Conservation (phyloP, 306 rosid genomes). For the Prunus campanulata region DNA sequence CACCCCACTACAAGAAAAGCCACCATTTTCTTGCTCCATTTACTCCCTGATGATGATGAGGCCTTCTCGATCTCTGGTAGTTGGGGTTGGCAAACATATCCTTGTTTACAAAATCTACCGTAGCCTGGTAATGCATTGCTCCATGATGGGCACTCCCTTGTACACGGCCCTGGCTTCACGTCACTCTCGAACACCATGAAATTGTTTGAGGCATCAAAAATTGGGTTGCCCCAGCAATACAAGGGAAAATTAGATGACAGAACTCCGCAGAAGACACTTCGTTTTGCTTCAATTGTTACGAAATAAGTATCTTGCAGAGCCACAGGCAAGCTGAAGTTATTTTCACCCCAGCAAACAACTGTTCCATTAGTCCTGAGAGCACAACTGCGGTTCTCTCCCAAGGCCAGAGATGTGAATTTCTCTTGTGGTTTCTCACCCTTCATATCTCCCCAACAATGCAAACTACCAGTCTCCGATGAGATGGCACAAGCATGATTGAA, state of each 20-base stretch:
- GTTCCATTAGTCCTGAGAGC: conserved; percentile 37
- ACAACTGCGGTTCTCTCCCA: conserved; percentile 71
- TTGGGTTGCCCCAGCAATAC: conserved; percentile 67
- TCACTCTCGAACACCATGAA: conserved; percentile 34
- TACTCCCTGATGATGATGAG: conserved; percentile 3
- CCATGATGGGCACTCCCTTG: conserved; percentile 27
- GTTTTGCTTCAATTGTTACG: conserved; percentile 52
- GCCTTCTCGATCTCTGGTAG: too few species aligned
- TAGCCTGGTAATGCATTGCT: conserved; percentile 25
- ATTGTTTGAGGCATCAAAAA: conserved; percentile 27
- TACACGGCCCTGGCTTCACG: conserved; percentile 79
- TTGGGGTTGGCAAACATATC: conserved; percentile 37
- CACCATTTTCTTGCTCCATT: conserved; percentile 60
- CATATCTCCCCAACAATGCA: conserved; percentile 68
- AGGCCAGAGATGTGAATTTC: conserved; percentile 57
- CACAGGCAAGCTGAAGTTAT: conserved; percentile 53
- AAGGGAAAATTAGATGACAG: conserved; percentile 35
- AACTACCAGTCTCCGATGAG: conserved; percentile 11
- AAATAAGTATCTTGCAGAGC: conserved; percentile 32
- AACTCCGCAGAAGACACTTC: conserved; percentile 67
- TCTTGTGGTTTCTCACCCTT: conserved; percentile 39
- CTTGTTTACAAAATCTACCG: conserved; percentile 27
- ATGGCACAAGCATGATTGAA: conserved; percentile 66
- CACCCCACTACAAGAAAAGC: conserved; percentile 76
- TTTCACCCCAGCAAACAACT: conserved; percentile 70